Base-by-base conservation (phyloP, 2,329 filamentous ascomycete species). In the Epichloe typhina region DNA sequence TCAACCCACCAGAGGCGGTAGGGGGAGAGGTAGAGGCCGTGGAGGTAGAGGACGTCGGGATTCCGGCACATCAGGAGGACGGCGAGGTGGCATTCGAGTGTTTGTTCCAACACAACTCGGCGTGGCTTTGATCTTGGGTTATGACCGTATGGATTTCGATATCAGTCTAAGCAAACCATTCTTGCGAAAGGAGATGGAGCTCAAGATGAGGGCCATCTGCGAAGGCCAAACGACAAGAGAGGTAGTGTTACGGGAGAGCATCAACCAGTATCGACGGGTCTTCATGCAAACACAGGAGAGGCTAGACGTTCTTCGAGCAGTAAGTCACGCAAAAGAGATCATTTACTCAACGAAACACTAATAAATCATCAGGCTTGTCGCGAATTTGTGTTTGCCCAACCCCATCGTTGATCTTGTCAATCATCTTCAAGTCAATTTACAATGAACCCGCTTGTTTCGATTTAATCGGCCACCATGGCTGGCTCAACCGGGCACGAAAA, bases 191-290 rank as follows among this genome's bases (percentile, higher is more conserved):
- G 89, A 98, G 73, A 96, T 96, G 88, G 93, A 98, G 68, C 71
- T 88, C 54, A 88, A 89, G 65, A 96, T 98, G 91, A 93, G 90
- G 64, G 88, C 87, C 52, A 96, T 98, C 52, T 97, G 93, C 68
- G 89, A 91, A 53, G 93, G 93, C 26, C 82, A 79, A 48, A 85
- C 82, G 56, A 86, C 83, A 36, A 84, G 81, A 61, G 76, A 79
- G 50, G 77, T 80, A 19, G 87, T 98, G 45, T 77, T 98, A 41
- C 76, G 82, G 50, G 84, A 95, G 65, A 95, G 86, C 63, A 72
- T 98, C 51, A 79, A 83, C 54, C 88, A 93, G 71, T 98, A 97
- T 66, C 82, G 84, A 47, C 81, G 83, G 49, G 88, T 96, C 13
- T 98, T 91, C 68, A 73, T 84, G 58, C 86, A 90, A 61, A 90